These are phyloP conservation scores for Pyrus communis DNA, from an alignment of 306 rosid genomes.

Conservation along the genomic window DNA sequence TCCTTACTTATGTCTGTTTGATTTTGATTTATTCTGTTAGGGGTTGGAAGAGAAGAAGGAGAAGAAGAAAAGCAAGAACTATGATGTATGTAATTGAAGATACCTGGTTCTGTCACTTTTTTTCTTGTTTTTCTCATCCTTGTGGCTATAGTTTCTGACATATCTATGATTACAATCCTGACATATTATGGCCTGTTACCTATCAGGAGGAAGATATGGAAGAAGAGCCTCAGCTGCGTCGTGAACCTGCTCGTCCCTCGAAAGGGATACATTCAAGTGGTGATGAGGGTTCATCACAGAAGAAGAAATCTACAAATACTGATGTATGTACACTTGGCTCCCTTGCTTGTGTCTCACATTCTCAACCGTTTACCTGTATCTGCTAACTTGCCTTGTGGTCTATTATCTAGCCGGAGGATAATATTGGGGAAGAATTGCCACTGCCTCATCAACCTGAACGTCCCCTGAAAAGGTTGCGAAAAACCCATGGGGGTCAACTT, in stretches of 20 bases:
- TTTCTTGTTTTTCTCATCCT: constrained; percentile 4
- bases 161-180: constrained; percentile 14
- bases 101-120: neutral
- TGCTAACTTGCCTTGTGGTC: constrained; percentile 21
- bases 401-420: constrained; percentile 29
- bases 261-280: constrained; percentile 37
- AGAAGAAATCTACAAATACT: constrained; percentile 19
- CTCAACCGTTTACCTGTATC: constrained; percentile 6
- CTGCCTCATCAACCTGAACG: constrained; percentile 37
- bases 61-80: constrained; percentile 18
- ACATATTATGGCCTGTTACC: constrained; percentile 18
- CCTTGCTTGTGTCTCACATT: constrained; percentile 14
- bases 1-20: constrained; percentile 4
- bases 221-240: constrained; percentile 34
- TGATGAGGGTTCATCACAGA: constrained; percentile 31
- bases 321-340: constrained; percentile 14
- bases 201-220: constrained; percentile 32
- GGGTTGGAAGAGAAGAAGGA: constrained; percentile 22
- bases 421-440: constrained; percentile 34
- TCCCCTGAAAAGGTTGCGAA: constrained; percentile 78
- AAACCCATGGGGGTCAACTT: constrained; percentile 45
- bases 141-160: constrained; percentile 15
- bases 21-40: constrained; percentile 31
- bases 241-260: constrained; percentile 44
- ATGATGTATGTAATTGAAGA: constrained; percentile 19